Conservation (phyloP, 257 asterid species). For the Marsdenia floribunda region DNA sequence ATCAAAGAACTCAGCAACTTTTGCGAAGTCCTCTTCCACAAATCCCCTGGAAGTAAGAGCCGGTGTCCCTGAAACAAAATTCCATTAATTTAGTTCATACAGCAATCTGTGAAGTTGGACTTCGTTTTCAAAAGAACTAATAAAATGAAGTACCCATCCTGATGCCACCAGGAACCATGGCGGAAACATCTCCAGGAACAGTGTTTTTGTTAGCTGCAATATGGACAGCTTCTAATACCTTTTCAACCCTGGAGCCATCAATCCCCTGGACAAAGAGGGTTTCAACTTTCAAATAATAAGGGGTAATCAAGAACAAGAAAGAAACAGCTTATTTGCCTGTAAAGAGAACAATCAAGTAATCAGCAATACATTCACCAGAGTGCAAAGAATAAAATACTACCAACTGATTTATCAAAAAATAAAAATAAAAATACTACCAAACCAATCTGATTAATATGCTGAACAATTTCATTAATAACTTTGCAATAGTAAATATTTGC, state of each 20-base stretch:
- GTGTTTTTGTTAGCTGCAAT: conserved; percentile 89
- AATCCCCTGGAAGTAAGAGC: conserved; percentile 92
- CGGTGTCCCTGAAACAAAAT: conserved; percentile 59
- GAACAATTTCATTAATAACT: background rate
- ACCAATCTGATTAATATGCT: background rate
- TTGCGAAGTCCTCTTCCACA: conserved; percentile 65
- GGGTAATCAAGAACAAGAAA: background rate
- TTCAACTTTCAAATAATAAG: background rate
- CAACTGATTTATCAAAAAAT: background rate
- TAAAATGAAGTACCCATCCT: conserved; percentile 55
- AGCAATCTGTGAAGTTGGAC: background rate
- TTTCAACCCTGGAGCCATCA: conserved; percentile 87
- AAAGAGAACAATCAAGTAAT: background rate
- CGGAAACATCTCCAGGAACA: conserved; percentile 91
- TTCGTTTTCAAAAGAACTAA: background rate
- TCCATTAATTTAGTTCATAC: background rate
- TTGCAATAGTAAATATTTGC: background rate
- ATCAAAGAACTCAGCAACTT: conserved; percentile 37
- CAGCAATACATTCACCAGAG: background rate
- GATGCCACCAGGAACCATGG: conserved; percentile 98
- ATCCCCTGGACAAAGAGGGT: conserved; percentile 41
- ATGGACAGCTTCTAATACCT: conserved; percentile 81
- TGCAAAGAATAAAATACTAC: background rate
- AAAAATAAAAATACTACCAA: background rate
- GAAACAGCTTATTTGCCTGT: background rate